Percentiles rank a stretch among this genome's conserved stretches.
Conservation (phyloP, 192 early-diverging fungal genomes). For the Haplosporangium gracile region DNA sequence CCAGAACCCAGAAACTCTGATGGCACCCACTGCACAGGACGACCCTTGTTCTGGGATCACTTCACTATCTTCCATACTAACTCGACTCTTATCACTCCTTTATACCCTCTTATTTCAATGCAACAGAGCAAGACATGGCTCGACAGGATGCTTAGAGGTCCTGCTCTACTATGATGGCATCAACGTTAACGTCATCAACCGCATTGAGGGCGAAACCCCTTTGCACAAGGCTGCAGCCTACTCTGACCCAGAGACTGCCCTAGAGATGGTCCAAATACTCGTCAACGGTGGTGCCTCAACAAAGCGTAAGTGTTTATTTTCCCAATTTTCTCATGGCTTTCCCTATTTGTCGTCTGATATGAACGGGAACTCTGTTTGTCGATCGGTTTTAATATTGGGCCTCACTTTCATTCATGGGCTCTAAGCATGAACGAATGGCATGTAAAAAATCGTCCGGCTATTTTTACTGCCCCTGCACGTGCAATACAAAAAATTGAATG, state of each 20-base stretch:
- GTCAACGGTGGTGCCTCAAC: slow-evolving; percentile 68
- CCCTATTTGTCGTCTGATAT: background rate
- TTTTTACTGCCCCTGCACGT: slow-evolving; percentile 17
- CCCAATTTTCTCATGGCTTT: background rate
- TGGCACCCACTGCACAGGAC: background rate
- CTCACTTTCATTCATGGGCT: slow-evolving; percentile 10
- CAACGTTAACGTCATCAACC: slow-evolving; percentile 68
- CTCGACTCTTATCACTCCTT: background rate
- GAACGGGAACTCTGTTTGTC: background rate
- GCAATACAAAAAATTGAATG: background rate
- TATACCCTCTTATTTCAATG: background rate
- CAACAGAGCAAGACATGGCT: slow-evolving; percentile 64
- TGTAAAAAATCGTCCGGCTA: background rate
- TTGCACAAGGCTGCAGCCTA: slow-evolving; percentile 77
- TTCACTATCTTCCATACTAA: background rate
- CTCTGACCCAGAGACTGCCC: slow-evolving; percentile 64
- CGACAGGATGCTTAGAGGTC: slow-evolving; percentile 71
- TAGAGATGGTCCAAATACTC: slow-evolving; percentile 73
- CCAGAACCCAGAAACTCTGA: background rate
- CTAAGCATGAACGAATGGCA: background rate
- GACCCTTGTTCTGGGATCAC: background rate
- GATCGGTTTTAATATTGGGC: slow-evolving; percentile 1
- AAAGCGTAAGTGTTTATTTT: slow-evolving; percentile 30
- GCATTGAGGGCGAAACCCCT: slow-evolving; percentile 70
- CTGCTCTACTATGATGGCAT: slow-evolving; percentile 65